phyloP scores from a whole-genome alignment of 2,329 filamentous ascomycete genomes.

The Trichophyton schoenleinii region DNA sequence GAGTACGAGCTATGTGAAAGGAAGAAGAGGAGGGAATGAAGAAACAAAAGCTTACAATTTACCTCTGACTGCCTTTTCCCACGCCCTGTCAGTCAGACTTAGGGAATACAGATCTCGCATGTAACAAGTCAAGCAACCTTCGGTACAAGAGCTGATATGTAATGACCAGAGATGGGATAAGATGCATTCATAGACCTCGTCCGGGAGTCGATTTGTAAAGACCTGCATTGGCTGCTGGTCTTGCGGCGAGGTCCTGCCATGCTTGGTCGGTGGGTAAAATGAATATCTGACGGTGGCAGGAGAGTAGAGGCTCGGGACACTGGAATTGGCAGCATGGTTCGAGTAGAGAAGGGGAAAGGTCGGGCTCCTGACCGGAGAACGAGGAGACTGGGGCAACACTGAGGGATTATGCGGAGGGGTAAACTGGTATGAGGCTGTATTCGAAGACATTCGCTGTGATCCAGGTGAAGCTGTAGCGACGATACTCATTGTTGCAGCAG shows the following conservation, averaged over 20 bases:
- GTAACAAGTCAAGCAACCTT: slow-evolving; percentile 42
- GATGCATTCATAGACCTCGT: slow-evolving; percentile 44
- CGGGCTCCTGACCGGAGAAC: slow-evolving; percentile 19
- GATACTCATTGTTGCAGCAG: slow-evolving; percentile 24
- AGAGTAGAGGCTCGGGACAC: slow-evolving; percentile 28
- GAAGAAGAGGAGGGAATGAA: background rate
- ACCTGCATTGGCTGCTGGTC: slow-evolving; percentile 16
- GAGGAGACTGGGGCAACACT: slow-evolving; percentile 14
- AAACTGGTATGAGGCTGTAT: slow-evolving; percentile 18
- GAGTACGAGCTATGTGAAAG: background rate
- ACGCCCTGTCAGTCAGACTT: slow-evolving; percentile 43
- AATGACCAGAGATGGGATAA: slow-evolving; percentile 38
- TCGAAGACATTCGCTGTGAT: slow-evolving; percentile 23
- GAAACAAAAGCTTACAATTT: slow-evolving; percentile 35
- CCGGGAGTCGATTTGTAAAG: slow-evolving; percentile 38
- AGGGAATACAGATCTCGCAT: slow-evolving; percentile 43
- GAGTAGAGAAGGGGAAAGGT: slow-evolving; percentile 13
- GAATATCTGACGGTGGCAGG: slow-evolving; percentile 25
- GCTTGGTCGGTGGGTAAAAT: slow-evolving; percentile 26
- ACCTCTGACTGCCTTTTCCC: slow-evolving; percentile 41
- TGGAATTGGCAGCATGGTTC: slow-evolving; percentile 27
- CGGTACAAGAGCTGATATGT: slow-evolving; percentile 29
- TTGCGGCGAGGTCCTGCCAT: slow-evolving; percentile 12
- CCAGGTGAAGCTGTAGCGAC: slow-evolving; percentile 28
- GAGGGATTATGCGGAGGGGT: slow-evolving; percentile 16